Percentiles rank a stretch among this genome's conserved stretches.
These are phyloP conservation scores for Triticum aestivum DNA, from an alignment of 176 grass and related monocot genomes.

Conservation along the genomic window IWGSC_CS_RefSeq_v2.1 NC_057799.1:86805196-86805695, in stretches of 20 bases:
- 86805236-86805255: not conserved
- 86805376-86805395: not conserved
- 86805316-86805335: not conserved
- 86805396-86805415: not conserved
- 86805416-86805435: not conserved
- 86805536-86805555: not conserved
- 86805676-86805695: too few species aligned
- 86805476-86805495: not conserved
- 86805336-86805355: not conserved
- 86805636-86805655: not conserved
- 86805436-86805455: too few species aligned
- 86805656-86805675: too few species aligned
- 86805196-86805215: too few species aligned
- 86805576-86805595: too few species aligned
- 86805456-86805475: not conserved
- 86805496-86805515: not conserved
- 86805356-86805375: not conserved
- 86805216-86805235: too few species aligned
- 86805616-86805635: too few species aligned
- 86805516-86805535: not conserved
- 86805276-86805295: not conserved
- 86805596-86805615: too few species aligned
- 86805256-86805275: not conserved
- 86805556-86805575: not conserved
- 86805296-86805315: not conserved